Conservation (phyloP, 345 rosid species). For the Arabis hirsuta region DNA sequence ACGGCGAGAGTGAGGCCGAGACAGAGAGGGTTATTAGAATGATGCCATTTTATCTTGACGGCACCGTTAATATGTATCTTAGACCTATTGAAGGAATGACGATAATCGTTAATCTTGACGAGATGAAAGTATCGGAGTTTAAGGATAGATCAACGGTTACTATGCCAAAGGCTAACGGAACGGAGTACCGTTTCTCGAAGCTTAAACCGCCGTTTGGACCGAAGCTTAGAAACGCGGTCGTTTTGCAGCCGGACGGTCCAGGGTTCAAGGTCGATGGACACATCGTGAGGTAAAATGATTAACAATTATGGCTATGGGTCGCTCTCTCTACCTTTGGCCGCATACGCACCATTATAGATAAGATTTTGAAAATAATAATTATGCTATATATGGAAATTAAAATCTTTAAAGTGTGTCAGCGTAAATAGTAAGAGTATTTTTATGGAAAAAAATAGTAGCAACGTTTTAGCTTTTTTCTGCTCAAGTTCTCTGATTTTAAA, state of each 20-base stretch:
- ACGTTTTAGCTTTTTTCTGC: too few species aligned
- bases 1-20: slow-evolving; percentile 46
- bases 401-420: not conserved
- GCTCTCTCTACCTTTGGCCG: not conserved
- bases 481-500: not conserved
- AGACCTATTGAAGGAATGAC: slow-evolving; percentile 68
- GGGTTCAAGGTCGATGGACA: slow-evolving; percentile 60
- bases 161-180: slow-evolving; percentile 69
- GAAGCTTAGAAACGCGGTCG: slow-evolving; percentile 50
- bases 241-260: slow-evolving; percentile 63
- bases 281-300: slow-evolving; percentile 41
- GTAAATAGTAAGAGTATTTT: not conserved
- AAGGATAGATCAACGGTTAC: slow-evolving; percentile 50
- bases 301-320: not conserved
- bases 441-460: too few species aligned
- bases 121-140: slow-evolving; percentile 55
- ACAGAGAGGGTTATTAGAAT: slow-evolving; percentile 50
- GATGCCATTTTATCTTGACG: slow-evolving; percentile 55
- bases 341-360: not conserved
- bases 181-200: slow-evolving; percentile 53
- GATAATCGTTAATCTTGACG: slow-evolving; percentile 56
- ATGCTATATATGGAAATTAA: not conserved
- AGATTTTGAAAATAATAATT: not conserved
- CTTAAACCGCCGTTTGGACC: slow-evolving; percentile 37
- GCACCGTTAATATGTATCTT: slow-evolving; percentile 58